Evolutionary conservation across 2,329 filamentous ascomycete species (phyloP).

Genomic region (Ophiocordyceps robertsii): DNA sequence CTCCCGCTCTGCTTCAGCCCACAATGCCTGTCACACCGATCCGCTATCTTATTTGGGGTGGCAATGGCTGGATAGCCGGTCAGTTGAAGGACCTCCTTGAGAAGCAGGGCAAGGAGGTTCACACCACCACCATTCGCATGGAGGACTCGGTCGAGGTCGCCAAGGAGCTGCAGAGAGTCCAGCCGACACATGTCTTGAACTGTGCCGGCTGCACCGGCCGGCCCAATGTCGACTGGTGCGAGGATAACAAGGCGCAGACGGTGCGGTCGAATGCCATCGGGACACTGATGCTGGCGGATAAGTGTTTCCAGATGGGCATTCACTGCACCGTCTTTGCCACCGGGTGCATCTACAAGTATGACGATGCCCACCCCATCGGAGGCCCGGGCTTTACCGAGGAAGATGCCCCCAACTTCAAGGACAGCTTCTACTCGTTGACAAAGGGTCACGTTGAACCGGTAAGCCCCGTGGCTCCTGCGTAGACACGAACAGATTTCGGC

Average conservation of each 20-base stretch:
- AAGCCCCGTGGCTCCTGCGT: background rate
- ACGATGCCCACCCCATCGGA: slow-evolving; percentile 44
- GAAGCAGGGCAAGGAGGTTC: slow-evolving; percentile 45
- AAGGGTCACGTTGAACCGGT: slow-evolving; percentile 49
- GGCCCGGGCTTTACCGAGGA: slow-evolving; percentile 47
- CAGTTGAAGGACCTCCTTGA: slow-evolving; percentile 47
- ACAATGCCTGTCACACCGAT: too few relatives aligned
- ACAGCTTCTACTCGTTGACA: slow-evolving; percentile 55
- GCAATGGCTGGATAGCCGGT: slow-evolving; percentile 47
- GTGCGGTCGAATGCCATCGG: slow-evolving; percentile 55
- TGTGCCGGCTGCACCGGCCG: slow-evolving; percentile 52
- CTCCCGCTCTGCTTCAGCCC: too few relatives aligned
- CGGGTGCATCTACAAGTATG: slow-evolving; percentile 53
- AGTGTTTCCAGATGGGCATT: slow-evolving; percentile 30
- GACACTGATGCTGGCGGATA: slow-evolving; percentile 37
- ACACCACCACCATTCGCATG: slow-evolving; percentile 50
- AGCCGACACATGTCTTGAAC: slow-evolving; percentile 54
- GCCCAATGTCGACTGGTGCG: slow-evolving; percentile 59
- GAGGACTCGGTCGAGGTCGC: slow-evolving; percentile 45
- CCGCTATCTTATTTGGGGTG: slow-evolving; percentile 8
- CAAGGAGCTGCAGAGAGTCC: slow-evolving; percentile 40
- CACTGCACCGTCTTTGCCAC: slow-evolving; percentile 56
- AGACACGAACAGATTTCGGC: too few relatives aligned
- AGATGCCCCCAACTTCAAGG: slow-evolving; percentile 49
- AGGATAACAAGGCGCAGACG: slow-evolving; percentile 54